Base-by-base conservation (phyloP, 2,329 filamentous ascomycete genomes). In the Trichoderma asperellum region DNA sequence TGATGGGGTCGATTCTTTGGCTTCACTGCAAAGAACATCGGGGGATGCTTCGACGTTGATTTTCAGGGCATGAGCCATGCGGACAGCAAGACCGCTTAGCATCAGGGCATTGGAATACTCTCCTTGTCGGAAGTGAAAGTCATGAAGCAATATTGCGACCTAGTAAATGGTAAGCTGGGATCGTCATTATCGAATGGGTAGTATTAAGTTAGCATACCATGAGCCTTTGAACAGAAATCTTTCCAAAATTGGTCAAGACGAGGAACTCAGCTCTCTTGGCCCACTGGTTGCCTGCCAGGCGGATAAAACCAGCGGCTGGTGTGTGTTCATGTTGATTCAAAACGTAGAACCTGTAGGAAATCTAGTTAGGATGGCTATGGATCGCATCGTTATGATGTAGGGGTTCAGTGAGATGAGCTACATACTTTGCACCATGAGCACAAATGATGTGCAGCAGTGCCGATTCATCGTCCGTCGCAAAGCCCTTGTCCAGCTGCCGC, bases 41-140 rank as follows among this genome's bases (percentile, higher is more conserved):
- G 77, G 69, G 4, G 78, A 79, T 64, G 76, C 76, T 56, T 82
- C 80, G 21, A 76, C 73, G 62, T 82, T 80, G 70, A 81, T 79
- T 62, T 80, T 79, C 7, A 82, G 73, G n/a, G 80, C 79, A 57
- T 81, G 80, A 2, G 80, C 80, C 79, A 81, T 81, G 37, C 80
- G 79, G 7, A 81, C 79, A 27, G 79, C 76, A 21, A 81, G 74
- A n/a, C 80, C 80, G 47, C 80, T 81, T 21, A 82, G 71, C 79
- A 82, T 81, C 43, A 81, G 75, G 21, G 80, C 80, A 61, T 81
- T 79, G 0, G 77, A 78, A 68, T 81, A 81, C 71, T 81, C 79
- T 65, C 80, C 80, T 5, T 78, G 72, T 14, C 80, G 78, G 53
- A 80, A 80, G 65, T 80, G 79, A 37, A 80, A 82, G 71, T 82